These are phyloP conservation scores for Populus simonii DNA, from an alignment of 345 rosid genomes.

Conservation along the genomic window DNA sequence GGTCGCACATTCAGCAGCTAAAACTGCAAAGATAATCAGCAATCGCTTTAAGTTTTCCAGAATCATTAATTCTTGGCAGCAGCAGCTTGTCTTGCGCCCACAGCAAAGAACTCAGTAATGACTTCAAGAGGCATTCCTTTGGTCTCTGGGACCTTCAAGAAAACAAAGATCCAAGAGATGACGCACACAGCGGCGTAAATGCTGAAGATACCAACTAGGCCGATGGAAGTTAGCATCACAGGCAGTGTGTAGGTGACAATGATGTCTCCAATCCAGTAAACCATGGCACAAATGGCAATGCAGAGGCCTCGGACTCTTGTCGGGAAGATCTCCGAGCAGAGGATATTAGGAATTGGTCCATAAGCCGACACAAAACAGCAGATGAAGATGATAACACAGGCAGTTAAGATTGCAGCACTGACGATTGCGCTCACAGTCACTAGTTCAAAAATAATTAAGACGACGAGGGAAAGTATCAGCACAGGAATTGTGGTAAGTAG, in stretches of 20 bases:
- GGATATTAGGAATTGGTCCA: constrained; percentile 93
- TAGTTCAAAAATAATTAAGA: constrained; percentile 56
- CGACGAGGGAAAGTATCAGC: constrained; percentile 60
- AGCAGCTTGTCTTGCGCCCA: constrained; percentile 68
- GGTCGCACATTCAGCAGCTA: constrained; percentile 4
- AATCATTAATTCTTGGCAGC: constrained; percentile 40
- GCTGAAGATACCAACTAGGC: constrained; percentile 70
- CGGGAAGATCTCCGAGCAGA: constrained; percentile 97
- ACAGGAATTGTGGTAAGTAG: constrained; percentile 84
- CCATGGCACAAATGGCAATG: constrained; percentile 88
- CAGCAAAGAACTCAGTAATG: constrained; percentile 89
- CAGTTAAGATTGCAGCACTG: constrained; percentile 67
- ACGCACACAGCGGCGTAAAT: constrained; percentile 73
- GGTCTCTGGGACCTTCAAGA: constrained; percentile 92
- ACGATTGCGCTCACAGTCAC: constrained; percentile 49
- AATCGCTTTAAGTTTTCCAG: neutral
- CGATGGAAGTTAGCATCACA: constrained; percentile 71
- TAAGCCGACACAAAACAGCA: constrained; percentile 84
- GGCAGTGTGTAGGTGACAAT: constrained; percentile 88
- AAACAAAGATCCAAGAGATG: constrained; percentile 81
- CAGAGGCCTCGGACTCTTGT: constrained; percentile 97
- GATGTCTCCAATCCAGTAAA: constrained; percentile 82
- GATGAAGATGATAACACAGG: constrained; percentile 77
- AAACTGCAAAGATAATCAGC: neutral
- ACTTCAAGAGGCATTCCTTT: constrained; percentile 99